Evolutionary conservation across 2,329 filamentous ascomycete genomes (phyloP), one percentile per base, ranked within the genome.

Genomic region (Paraphoma chrysanthemicola): DNA sequence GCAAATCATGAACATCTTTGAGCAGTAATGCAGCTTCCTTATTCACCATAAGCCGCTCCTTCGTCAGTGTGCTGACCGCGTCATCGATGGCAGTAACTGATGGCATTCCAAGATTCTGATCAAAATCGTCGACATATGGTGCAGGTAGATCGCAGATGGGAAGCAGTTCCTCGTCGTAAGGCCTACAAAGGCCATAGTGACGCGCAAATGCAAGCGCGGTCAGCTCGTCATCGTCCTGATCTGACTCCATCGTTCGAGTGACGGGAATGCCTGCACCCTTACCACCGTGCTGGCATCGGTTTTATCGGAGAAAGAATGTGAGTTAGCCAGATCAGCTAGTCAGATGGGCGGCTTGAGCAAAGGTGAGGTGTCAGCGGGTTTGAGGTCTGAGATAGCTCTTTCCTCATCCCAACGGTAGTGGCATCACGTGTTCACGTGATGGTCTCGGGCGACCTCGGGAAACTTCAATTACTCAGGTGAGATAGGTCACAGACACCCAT

Each of bases 121-220:
- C 51, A 43, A 69, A 17, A 1, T 47, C 38, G 11, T 65, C 39
- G 12, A 44, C 46, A 5, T 59, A 56, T 57, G 53, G 51, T 45
- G 53, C n/a, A 23, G 36, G 31, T 5, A 64, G 18, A 41, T 68
- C 51, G 42, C 46, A 18, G 9, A 63, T 23, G 3, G 66, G 38
- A 1, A 73, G 71, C 44, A 74, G 53, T 1, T 74, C 61, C 5
- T 31, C 28, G 63, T 63, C 4, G 66, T 67, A 63, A 78, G 78
- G 54, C 80, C 69, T 48, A 54, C 67, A 31, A 76, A 78, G 18
- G 3, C 76, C 76, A 54, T 82, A 69, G 47, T 76, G 78, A 23
- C 81, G 77, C 17, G 82, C 81, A 59, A 83, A 85, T 16, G 82
- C 78, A 7, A 83, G 67, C 6, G 80, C 62, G 17, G 76, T 76